Conservation (phyloP, 2,329 filamentous ascomycete species). For the Epicoccum nigrum region DNA sequence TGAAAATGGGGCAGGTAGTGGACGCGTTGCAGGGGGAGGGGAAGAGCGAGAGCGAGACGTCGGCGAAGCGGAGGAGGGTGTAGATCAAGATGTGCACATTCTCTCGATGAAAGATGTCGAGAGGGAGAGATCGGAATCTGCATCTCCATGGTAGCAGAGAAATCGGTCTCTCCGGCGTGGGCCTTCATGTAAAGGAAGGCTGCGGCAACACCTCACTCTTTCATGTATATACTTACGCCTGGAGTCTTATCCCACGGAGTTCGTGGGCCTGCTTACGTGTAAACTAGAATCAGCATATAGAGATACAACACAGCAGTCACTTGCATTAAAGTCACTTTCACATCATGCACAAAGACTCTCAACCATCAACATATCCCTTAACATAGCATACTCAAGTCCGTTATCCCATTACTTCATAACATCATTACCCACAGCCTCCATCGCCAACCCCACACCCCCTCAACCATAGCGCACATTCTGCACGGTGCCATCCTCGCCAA, state of each 20-base stretch:
- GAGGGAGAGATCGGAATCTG: conserved; percentile 21
- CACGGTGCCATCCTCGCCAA: conserved; percentile 56
- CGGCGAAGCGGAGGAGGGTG: conserved; percentile 24
- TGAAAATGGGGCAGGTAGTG: conserved; percentile 36
- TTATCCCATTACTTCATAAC: no score
- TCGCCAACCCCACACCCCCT: not conserved
- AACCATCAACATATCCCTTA: not conserved
- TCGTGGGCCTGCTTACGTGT: not conserved
- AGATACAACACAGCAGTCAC: conserved; percentile 1
- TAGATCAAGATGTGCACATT: not conserved
- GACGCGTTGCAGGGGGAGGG: conserved; percentile 18
- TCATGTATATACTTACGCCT: not conserved
- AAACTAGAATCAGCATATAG: not conserved
- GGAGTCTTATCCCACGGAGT: not conserved
- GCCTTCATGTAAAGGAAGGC: not conserved
- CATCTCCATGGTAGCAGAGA: conserved; percentile 22
- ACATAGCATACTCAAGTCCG: no score
- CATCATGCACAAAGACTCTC: not conserved
- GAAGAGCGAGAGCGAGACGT: not conserved
- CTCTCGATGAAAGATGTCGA: not conserved
- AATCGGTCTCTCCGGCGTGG: conserved; percentile 19
- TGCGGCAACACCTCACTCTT: not conserved
- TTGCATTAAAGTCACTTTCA: not conserved
- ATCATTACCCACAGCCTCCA: not conserved
- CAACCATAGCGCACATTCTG: conserved; percentile 56